Conservation (phyloP, 306 rosid species). For the Lablab purpureus region DNA sequence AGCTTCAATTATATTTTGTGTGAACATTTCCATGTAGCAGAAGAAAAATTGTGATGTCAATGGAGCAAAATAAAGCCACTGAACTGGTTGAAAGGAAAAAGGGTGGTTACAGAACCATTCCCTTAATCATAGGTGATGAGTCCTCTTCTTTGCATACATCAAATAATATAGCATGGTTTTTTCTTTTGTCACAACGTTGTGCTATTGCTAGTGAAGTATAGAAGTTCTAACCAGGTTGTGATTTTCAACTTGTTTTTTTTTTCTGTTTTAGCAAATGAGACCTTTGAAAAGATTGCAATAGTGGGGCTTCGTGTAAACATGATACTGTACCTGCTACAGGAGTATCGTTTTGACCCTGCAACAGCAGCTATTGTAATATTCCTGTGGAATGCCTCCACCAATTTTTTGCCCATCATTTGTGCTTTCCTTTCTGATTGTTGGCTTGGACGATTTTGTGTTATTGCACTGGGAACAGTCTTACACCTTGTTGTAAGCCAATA, state of each 20-base stretch:
- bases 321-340: constrained; percentile 59
- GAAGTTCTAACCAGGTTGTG: constrained; percentile 8
- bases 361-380: constrained; percentile 56
- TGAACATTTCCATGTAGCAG: constrained; percentile 22
- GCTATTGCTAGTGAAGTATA: background rate
- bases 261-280: constrained; percentile 70
- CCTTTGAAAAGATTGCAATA: constrained; percentile 76
- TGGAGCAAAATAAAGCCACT: constrained; percentile 48
- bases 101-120: constrained; percentile 85
- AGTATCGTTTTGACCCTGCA: constrained; percentile 60
- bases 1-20: constrained; percentile 30
- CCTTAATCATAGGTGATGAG: constrained; percentile 73
- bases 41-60: constrained; percentile 49
- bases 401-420: constrained; percentile 61
- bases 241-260: background rate
- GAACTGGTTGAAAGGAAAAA: constrained; percentile 46
- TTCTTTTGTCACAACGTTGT: background rate
- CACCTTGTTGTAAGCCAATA: constrained; percentile 60
- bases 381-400: constrained; percentile 60
- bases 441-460: constrained; percentile 73
- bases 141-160: background rate
- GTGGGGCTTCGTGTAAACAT: constrained; percentile 72
- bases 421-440: constrained; percentile 83
- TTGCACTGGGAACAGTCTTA: constrained; percentile 55
- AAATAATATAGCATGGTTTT: background rate